Base-by-base conservation (phyloP, 202 grass and related monocot species). In the Schoenoplectus tabernaemontani region DNA sequence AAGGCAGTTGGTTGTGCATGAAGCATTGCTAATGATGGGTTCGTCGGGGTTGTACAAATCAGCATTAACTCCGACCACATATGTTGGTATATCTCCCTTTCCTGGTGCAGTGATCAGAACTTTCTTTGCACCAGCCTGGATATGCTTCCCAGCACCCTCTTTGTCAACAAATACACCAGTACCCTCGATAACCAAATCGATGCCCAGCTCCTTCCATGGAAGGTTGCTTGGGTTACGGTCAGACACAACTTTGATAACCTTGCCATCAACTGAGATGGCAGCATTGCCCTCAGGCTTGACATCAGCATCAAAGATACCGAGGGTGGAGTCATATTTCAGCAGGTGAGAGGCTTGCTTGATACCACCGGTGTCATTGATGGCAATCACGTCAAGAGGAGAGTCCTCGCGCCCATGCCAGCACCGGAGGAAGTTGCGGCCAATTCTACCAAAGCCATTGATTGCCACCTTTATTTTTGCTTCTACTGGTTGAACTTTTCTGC, bases 381-480 rank as follows among this genome's bases (percentile, higher is more conserved):
- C 94, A 73, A 97, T 89, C 24, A 97, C 81, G 19, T 98, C 96
- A 15, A 98, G 84, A 3, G 91, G 95, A 0, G 95, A 98, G 65
- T 85, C 83, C 48, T 82, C 85, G 30, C 95, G 96, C 1, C 96
- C 91, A 80, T 97, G 94, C 94, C 91, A 97, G 91, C 94, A 97
- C 16, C 94, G 89, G 2, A 97, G 89, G 87, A 97, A 97, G 86
- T 97, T 97, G 72, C 94, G 89, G 15, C 94, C 93, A 69, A 97
- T 97, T 19, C 93, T 91, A 23, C 93, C 94, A 79, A 97, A 97
- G 8, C 94, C 94, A 76, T 97, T 93, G 89, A 97, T 97, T n/a
- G 94, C 94, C 77, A 97, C 96, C 88, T 98, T 98, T 19, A 98
- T 68, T 84, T 95, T 98, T 24, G 91, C 91, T 83, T 98, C 96